These are phyloP conservation scores for Lactifluus pinguis DNA, from an alignment of 768 basidiomycete species.

Conservation along the genomic window DNA sequence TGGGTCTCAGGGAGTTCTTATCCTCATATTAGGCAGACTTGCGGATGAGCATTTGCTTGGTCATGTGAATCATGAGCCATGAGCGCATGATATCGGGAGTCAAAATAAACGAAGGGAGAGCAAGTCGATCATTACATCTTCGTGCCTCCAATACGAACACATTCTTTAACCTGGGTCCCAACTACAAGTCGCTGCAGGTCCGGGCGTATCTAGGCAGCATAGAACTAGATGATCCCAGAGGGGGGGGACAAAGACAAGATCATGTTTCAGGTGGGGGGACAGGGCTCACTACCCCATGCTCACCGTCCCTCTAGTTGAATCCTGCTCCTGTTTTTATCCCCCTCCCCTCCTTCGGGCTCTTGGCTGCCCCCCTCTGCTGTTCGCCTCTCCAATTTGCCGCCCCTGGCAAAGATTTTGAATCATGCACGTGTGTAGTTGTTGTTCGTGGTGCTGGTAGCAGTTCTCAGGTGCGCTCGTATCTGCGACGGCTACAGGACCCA, in stretches of 20 bases:
- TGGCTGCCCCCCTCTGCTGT: background rate
- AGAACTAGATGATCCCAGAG: too few relatives aligned
- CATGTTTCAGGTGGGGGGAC: too few relatives aligned
- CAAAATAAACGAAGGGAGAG: background rate
- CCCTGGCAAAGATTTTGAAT: too few relatives aligned
- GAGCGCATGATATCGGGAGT: background rate
- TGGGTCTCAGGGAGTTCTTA: background rate
- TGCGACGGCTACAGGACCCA: too few relatives aligned
- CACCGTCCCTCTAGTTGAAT: too few relatives aligned
- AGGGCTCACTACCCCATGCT: background rate
- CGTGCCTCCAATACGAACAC: too few relatives aligned
- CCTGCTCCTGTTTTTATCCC: background rate
- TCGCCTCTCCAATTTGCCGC: background rate
- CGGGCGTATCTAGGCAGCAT: too few relatives aligned
- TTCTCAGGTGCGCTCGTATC: too few relatives aligned
- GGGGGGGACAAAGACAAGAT: too few relatives aligned
- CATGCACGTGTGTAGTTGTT: background rate
- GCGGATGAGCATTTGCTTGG: background rate
- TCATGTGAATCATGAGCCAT: background rate
- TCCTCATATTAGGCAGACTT: background rate
- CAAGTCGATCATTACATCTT: background rate
- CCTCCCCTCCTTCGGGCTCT: background rate
- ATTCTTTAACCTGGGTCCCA: background rate
- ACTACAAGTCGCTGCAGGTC: background rate
- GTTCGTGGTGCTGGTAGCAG: background rate